These are phyloP conservation scores for Cladosporium sp. DNA, from an alignment of 2,329 filamentous ascomycete species.

Conservation along the genomic window DNA sequence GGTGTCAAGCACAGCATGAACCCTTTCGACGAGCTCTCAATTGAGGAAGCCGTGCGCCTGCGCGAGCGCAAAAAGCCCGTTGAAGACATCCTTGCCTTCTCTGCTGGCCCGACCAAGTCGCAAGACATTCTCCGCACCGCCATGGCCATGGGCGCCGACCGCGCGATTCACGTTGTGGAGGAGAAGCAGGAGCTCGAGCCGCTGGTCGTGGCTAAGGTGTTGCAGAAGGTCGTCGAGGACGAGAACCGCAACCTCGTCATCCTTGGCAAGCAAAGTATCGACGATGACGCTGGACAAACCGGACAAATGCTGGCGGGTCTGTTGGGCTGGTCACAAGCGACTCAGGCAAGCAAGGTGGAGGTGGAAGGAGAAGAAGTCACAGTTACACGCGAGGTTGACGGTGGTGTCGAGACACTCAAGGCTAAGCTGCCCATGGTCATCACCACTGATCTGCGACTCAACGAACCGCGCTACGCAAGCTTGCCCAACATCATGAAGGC, in stretches of 20 bases:
- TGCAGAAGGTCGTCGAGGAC: conserved; percentile 72
- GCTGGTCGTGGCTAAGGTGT: conserved; percentile 83
- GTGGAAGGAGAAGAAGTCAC: conserved; percentile 68
- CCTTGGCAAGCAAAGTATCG: conserved; percentile 96
- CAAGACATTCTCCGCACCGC: conserved; percentile 88
- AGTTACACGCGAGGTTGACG: conserved; percentile 90
- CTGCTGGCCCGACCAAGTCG: conserved; percentile 81
- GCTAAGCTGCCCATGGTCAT: conserved; percentile 87
- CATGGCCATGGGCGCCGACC: conserved; percentile 98
- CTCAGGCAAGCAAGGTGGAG: conserved; percentile 80
- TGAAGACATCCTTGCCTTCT: conserved; percentile 85
- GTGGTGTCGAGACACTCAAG: conserved; percentile 83
- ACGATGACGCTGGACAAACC: conserved; percentile 92
- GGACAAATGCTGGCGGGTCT: conserved; percentile 96
- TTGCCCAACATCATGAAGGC: conserved; percentile 99
- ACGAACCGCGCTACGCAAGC: conserved; percentile 91
- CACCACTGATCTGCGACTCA: conserved; percentile 89
- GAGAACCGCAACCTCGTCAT: conserved; percentile 90
- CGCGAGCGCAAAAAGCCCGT: conserved; percentile 78
- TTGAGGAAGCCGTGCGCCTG: conserved; percentile 93
- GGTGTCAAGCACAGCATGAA: conserved; percentile 98
- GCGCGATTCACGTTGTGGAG: conserved; percentile 70
- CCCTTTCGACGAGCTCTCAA: conserved; percentile 96
- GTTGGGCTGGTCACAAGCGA: conserved; percentile 89
- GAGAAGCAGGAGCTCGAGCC: conserved; percentile 79